These are phyloP conservation scores for Aspergillus clavatus DNA, from an alignment of 2,329 filamentous ascomycete genomes.

Conservation along the genomic window DNA sequence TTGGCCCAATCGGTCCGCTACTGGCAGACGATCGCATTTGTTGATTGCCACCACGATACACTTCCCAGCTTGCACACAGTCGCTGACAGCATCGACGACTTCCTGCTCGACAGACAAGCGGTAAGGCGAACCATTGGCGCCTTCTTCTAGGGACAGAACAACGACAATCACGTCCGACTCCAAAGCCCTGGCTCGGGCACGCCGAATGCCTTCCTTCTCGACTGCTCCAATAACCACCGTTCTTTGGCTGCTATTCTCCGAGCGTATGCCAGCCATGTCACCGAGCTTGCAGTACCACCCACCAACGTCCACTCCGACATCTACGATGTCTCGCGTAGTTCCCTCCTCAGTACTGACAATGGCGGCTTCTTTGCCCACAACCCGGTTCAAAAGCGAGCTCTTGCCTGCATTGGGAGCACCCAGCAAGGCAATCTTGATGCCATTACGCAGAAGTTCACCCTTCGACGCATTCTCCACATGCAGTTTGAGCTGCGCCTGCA, in stretches of 20 bases:
- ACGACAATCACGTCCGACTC: constrained; percentile 83
- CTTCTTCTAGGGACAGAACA: constrained; percentile 66
- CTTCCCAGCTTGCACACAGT: constrained; percentile 47
- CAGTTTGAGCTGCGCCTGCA: constrained; percentile 59
- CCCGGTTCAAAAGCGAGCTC: constrained; percentile 82
- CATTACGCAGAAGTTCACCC: constrained; percentile 76
- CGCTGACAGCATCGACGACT: constrained; percentile 50
- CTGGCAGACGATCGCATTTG: constrained; percentile 51
- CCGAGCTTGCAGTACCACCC: constrained; percentile 92
- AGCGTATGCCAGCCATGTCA: constrained; percentile 85
- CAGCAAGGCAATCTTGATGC: constrained; percentile 79
- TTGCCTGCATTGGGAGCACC: constrained; percentile 94
- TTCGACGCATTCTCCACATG: constrained; percentile 74
- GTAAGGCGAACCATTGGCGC: constrained; percentile 23
- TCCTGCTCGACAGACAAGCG: constrained; percentile 49
- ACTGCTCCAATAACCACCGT: constrained; percentile 59
- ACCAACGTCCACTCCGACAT: constrained; percentile 81
- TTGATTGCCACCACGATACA: constrained; percentile 58
- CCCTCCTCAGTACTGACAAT: constrained; percentile 92
- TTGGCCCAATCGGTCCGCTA: constrained; percentile 7
- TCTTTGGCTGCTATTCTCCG: constrained; percentile 23
- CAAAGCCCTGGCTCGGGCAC: constrained; percentile 73
- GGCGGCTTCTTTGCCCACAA: constrained; percentile 87
- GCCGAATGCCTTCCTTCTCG: constrained; percentile 83
- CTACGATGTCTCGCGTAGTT: constrained; percentile 89